A percentile compares a stretch with the other conserved stretches of the same genome.
phyloP scores from a whole-genome alignment of 2,329 filamentous ascomycete species.

The Aspergillus bombycis region DNA sequence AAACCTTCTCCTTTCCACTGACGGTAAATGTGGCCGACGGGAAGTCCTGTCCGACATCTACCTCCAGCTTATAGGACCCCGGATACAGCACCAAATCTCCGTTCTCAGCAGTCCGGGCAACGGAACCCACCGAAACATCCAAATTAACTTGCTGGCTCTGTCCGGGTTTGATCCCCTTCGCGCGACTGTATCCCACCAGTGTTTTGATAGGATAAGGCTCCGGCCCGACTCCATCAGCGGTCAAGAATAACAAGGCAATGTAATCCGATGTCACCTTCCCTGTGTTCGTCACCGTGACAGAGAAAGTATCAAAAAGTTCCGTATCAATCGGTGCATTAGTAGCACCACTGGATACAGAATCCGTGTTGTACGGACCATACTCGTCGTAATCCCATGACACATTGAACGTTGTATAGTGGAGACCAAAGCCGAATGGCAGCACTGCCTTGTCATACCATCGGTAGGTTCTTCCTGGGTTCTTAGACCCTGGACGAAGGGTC shows the following conservation, averaged over 20 bases:
- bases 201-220: slow-evolving; percentile 39
- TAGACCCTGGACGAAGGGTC: slow-evolving; percentile 31
- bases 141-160: slow-evolving; percentile 26
- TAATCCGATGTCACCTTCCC: slow-evolving; percentile 38
- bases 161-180: slow-evolving; percentile 22
- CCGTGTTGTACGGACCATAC: slow-evolving; percentile 6
- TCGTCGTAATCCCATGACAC: slow-evolving; percentile 6
- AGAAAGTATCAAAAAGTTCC: slow-evolving; percentile 29
- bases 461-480: slow-evolving; percentile 42
- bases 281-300: slow-evolving; percentile 33
- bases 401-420: slow-evolving; percentile 45
- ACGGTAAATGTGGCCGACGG: not conserved
- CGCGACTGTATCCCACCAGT: slow-evolving; percentile 33
- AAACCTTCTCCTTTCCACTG: not conserved
- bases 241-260: slow-evolving; percentile 37
- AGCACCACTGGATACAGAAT: not conserved
- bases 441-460: slow-evolving; percentile 42
- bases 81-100: slow-evolving; percentile 40
- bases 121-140: slow-evolving; percentile 33
- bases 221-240: slow-evolving; percentile 32
- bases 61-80: slow-evolving; percentile 29
- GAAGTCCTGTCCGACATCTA: slow-evolving; percentile 8
- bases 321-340: not conserved
- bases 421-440: slow-evolving; percentile 41
- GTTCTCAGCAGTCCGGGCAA: slow-evolving; percentile 33